These are phyloP conservation scores for Moniliophthora roreri DNA, from an alignment of 1,284 basidiomycete genomes.

Conservation along the genomic window DNA sequence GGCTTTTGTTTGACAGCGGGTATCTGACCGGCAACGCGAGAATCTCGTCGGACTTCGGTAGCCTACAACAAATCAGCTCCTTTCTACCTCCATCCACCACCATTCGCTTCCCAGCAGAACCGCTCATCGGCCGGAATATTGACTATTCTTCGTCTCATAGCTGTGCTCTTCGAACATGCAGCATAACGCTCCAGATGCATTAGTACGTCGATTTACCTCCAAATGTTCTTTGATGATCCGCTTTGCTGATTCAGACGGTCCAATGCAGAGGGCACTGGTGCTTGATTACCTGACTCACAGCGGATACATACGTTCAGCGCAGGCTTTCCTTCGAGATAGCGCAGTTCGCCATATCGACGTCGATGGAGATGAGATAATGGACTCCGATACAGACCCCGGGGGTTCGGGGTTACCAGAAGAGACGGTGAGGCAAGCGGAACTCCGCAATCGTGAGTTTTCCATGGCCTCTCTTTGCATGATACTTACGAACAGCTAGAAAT, in stretches of 20 bases:
- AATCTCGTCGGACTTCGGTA: no score
- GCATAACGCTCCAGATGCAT: neutral
- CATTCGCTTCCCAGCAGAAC: no score
- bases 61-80: no score
- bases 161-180: no score
- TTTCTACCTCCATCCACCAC: no score
- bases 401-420: constrained; percentile 38
- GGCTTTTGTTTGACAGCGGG: no score
- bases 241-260: neutral
- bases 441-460: constrained; percentile 55
- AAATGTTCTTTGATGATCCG: constrained; percentile 1
- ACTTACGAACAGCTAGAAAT: constrained; percentile 51
- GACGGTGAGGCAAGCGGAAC: constrained; percentile 45
- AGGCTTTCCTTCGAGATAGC: constrained; percentile 69
- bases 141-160: no score
- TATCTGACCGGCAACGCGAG: no score
- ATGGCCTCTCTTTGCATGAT: neutral
- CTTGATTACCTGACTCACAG: constrained; percentile 80
- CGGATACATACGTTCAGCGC: constrained; percentile 70
- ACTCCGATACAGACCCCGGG: constrained; percentile 23
- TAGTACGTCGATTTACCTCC: constrained; percentile 6
- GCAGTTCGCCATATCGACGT: constrained; percentile 58
- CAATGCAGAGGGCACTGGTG: constrained; percentile 64
- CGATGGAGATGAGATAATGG: constrained; percentile 65
- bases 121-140: neutral